Base-by-base conservation (phyloP, 2,329 filamentous ascomycete genomes). In the Dendryphion nanum region DNA sequence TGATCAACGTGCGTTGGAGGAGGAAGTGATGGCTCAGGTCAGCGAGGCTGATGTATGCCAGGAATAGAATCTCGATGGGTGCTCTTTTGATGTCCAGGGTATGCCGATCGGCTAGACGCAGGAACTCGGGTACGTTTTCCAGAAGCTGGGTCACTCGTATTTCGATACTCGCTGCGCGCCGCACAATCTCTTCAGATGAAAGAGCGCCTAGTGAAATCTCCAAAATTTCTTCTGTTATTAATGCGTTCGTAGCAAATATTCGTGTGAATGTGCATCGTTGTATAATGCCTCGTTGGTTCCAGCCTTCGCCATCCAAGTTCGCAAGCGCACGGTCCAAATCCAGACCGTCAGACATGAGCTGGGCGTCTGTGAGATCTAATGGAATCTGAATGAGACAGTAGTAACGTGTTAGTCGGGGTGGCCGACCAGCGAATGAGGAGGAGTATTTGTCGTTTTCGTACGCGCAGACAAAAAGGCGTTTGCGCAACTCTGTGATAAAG, bases 11-110 rank as follows among this genome's bases (percentile, higher is more conserved):
- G 13, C 80, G 68, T 39, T 82, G 75, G 5, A 81, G 62, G 7
- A 83, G 71, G 40, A 83, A 81, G 3, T 77, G 63, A 26, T 81
- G 81, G 29, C 81, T 74, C 0, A 80, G 57, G 31, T 77, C 71
- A 16, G 74, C 69, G 2, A 79, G 64, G 2, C 67, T 66, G 1
- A 77, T 56, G 32, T 53, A 57, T 2, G 64, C 41, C 1, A 80
- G 53, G 12, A 76, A 67, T 2, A 73, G 63, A 4, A 65, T 63
- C 35, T 74, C 75, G 0, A 76, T 42, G 0, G 57, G 51, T 0
- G 63, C 41, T 3, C 45, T 47, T 16, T 38, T 47, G 2, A 42
- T 33, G 26, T 46, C 50, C 41, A 42, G 57, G 8, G 44, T 37
- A 13, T 51, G 37, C 2, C 44, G 24, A 6, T 42, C 26, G 1